A percentile compares a stretch with the other conserved stretches of the same genome.
Conservation (phyloP, 2,329 filamentous ascomycete species). For the Incumbomyces lentus region DNA sequence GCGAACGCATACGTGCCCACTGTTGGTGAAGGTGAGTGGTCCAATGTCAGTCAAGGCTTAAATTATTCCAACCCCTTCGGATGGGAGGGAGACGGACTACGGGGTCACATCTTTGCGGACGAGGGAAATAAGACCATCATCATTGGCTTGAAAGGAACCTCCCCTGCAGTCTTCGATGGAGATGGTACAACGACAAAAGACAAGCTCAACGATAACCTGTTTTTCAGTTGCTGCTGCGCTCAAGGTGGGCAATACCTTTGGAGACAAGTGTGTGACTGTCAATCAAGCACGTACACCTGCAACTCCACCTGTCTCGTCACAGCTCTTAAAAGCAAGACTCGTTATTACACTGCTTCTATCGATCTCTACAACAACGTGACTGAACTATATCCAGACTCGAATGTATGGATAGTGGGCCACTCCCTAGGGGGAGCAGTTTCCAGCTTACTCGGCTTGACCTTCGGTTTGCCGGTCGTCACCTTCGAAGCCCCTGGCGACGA, state of each 20-base stretch:
- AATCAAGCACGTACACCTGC: constrained; percentile 74
- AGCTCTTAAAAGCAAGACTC: constrained; percentile 68
- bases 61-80: constrained; percentile 86
- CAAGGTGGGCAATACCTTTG: constrained; percentile 85
- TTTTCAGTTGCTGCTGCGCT: constrained; percentile 95
- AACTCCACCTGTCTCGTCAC: constrained; percentile 80
- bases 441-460: constrained; percentile 81
- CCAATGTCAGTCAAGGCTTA: constrained; percentile 66
- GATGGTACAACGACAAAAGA: constrained; percentile 94
- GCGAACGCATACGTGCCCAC: constrained; percentile 77
- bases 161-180: constrained; percentile 86
- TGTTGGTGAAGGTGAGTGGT: constrained; percentile 66
- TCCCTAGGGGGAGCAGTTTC: constrained; percentile 84
- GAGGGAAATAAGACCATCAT: constrained; percentile 76
- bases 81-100: constrained; percentile 79
- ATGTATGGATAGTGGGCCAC: constrained; percentile 84
- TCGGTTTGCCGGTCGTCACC: constrained; percentile 79
- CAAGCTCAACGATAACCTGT: constrained; percentile 95
- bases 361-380: constrained; percentile 91
- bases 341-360: constrained; percentile 80
- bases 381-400: constrained; percentile 70
- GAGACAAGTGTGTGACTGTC: constrained; percentile 88
- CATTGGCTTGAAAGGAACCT: constrained; percentile 87
- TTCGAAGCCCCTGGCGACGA: constrained; percentile 92
- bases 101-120: constrained; percentile 87